Evolutionary conservation across 345 rosid genomes (phyloP).

Genomic region (Eutrema heterophyllum): DNA sequence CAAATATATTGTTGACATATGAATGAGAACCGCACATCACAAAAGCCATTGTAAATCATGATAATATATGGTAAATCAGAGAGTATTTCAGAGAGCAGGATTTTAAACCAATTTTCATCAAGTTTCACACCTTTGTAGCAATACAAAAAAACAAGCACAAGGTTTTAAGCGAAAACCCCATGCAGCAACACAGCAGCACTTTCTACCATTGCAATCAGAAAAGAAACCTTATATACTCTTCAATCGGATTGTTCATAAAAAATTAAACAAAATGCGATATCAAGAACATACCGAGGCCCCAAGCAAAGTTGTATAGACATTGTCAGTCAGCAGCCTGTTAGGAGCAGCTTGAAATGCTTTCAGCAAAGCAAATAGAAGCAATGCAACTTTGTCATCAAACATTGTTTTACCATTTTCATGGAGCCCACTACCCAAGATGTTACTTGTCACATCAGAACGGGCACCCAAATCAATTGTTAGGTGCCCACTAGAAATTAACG

Average conservation of each 20-base stretch:
- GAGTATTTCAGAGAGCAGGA: neutral
- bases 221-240: constrained; percentile 2
- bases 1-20: neutral
- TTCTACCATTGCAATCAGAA: constrained; percentile 12
- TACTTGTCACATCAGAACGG: constrained; percentile 56
- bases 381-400: constrained; percentile 95
- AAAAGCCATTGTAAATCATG: neutral
- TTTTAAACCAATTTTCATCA: constrained; percentile 6
- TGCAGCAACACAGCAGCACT: neutral
- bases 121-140: constrained; percentile 5
- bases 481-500: constrained; percentile 73
- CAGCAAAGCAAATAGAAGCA: constrained; percentile 86
- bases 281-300: constrained; percentile 85
- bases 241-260: neutral
- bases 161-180: neutral
- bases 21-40: constrained; percentile 6
- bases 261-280: neutral
- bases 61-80: neutral
- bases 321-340: constrained; percentile 79
- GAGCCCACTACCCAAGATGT: constrained; percentile 57
- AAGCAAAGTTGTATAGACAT: constrained; percentile 79
- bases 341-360: constrained; percentile 95
- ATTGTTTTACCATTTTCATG: constrained; percentile 73
- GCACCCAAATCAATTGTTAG: constrained; percentile 55
- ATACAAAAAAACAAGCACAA: neutral